Conservation (phyloP, 2,329 filamentous ascomycete genomes). For the Cordyceps pruinosa region DNA sequence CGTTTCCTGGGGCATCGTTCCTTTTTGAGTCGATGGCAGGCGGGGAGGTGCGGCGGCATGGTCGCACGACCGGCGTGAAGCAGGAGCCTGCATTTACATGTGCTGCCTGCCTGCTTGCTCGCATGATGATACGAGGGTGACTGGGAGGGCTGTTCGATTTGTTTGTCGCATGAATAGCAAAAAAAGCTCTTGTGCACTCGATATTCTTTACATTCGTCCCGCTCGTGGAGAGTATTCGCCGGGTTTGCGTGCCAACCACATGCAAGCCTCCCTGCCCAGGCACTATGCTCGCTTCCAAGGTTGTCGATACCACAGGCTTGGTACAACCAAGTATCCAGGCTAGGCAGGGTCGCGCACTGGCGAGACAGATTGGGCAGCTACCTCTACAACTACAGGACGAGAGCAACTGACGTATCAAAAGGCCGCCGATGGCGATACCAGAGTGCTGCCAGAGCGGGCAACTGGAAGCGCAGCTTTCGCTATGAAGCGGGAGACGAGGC, state of each 20-base stretch:
- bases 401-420: neutral
- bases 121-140: no score
- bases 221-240: no score
- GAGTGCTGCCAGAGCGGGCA: neutral
- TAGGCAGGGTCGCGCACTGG: neutral
- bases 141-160: no score
- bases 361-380: slow-evolving; percentile 8
- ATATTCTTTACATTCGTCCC: no score
- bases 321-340: no score
- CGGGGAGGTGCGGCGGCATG: slow-evolving; percentile 4
- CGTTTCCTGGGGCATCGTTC: neutral
- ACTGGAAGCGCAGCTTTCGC: neutral
- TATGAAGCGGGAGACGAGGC: neutral
- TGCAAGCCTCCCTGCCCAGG: no score
- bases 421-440: neutral
- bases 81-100: slow-evolving; percentile 6
- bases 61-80: neutral
- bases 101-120: slow-evolving; percentile 4
- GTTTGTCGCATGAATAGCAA: no score
- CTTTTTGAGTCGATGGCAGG: neutral
- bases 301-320: no score
- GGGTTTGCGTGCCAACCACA: no score
- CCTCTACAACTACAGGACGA: neutral
- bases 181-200: no score
- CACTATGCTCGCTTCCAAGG: no score